Conservation (phyloP, 1,284 basidiomycete genomes). For the Cutaneotrichosporon cutaneum region DNA sequence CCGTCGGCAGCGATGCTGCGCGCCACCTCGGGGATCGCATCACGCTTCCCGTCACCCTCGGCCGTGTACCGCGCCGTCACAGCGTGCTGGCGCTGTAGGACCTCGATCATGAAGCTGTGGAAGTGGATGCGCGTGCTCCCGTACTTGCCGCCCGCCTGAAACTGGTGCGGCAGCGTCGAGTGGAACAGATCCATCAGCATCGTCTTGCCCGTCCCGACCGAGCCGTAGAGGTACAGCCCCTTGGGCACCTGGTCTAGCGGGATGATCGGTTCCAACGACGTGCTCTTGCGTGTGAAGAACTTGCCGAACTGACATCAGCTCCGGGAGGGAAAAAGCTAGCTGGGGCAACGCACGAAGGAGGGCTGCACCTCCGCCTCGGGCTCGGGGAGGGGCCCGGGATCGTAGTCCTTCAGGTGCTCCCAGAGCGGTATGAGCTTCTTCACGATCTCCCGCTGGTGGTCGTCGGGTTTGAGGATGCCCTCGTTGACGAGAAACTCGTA, state of each 20-base stretch:
- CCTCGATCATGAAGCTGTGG: slow-evolving; percentile 98
- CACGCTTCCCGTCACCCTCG: slow-evolving; percentile 63
- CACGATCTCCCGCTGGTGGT: slow-evolving; percentile 81
- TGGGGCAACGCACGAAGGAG: slow-evolving; percentile 32
- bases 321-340: too few species aligned
- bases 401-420: slow-evolving; percentile 68
- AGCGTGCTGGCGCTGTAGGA: slow-evolving; percentile 70
- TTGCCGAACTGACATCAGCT: slow-evolving; percentile 59
- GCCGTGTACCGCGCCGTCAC: slow-evolving; percentile 63
- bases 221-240: slow-evolving; percentile 94
- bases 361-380: slow-evolving; percentile 43
- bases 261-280: slow-evolving; percentile 48
- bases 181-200: slow-evolving; percentile 99
- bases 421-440: slow-evolving; percentile 77
- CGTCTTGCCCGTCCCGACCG: slow-evolving; percentile 90
- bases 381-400: slow-evolving; percentile 64
- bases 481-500: slow-evolving; percentile 72
- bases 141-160: slow-evolving; percentile 53
- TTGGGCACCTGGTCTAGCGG: slow-evolving; percentile 64
- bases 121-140: slow-evolving; percentile 88
- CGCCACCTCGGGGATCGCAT: slow-evolving; percentile 81
- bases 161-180: slow-evolving; percentile 74
- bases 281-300: slow-evolving; percentile 59
- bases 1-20: slow-evolving; percentile 82
- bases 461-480: slow-evolving; percentile 73